phyloP scores from a whole-genome alignment of 148 eudicot species.

The Rhododendron griersonianum region DNA sequence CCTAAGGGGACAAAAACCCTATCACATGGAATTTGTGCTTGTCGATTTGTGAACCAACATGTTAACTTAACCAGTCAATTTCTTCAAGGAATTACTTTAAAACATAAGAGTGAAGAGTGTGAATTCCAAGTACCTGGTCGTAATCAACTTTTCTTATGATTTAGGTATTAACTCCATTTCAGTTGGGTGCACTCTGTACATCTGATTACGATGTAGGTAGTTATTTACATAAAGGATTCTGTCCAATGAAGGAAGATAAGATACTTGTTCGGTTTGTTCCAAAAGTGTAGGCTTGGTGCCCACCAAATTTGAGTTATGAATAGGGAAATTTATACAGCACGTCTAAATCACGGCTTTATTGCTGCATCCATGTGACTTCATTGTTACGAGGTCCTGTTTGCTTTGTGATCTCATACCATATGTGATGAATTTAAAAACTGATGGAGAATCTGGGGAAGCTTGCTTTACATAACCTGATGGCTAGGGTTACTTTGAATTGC shows the following conservation, averaged over 20 bases:
- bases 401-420: not conserved
- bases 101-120: not conserved
- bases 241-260: not conserved
- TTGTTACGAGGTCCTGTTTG: not conserved
- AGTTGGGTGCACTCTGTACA: not conserved
- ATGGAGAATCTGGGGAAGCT: not conserved
- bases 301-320: not conserved
- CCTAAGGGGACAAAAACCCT: not conserved
- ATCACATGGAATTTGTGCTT: not conserved
- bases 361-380: not conserved
- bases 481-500: constrained; percentile 1
- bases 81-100: not conserved
- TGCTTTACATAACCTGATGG: not conserved
- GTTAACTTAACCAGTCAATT: not conserved
- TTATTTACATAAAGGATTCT: not conserved
- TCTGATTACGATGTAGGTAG: not conserved
- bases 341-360: not conserved
- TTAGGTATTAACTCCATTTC: not conserved
- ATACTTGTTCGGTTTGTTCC: not conserved
- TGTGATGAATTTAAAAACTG: not conserved
- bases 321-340: not conserved
- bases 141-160: not conserved
- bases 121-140: not conserved
- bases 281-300: not conserved
- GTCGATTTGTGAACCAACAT: not conserved